These are phyloP conservation scores for Dioszegia crocea DNA, from an alignment of 768 basidiomycete genomes.

Conservation along the genomic window DNA sequence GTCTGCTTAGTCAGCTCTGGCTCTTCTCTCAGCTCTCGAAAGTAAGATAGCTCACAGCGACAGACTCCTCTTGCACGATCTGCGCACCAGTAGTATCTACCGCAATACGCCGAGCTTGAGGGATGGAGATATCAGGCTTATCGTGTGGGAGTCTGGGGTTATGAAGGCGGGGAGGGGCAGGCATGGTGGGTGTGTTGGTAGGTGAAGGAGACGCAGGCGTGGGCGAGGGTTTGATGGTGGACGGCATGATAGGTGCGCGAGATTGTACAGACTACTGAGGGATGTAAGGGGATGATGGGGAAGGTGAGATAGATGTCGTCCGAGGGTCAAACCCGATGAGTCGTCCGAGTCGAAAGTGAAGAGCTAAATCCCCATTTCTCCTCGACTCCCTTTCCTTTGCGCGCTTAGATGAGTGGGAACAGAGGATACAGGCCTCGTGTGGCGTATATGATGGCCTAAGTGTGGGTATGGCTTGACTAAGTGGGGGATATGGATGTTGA, in stretches of 20 bases:
- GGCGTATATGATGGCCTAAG: no score
- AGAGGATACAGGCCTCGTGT: no score
- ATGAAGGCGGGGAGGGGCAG: constrained; percentile 4
- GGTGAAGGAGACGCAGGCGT: not conserved
- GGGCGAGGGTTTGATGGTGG: no score
- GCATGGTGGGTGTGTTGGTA: not conserved
- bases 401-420: no score
- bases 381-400: no score
- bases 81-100: constrained; percentile 92
- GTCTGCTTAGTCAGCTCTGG: constrained; percentile 27
- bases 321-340: not conserved
- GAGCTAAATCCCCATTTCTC: no score
- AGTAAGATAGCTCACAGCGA: constrained; percentile 61
- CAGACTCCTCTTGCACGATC: constrained; percentile 89
- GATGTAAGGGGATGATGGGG: not conserved
- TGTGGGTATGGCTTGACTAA: no score
- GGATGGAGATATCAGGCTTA: constrained; percentile 55
- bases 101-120: constrained; percentile 79
- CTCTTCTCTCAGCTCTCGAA: not conserved
- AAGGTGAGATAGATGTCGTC: not conserved
- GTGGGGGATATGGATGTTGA: no score
- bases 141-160: not conserved
- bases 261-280: no score
- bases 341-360: no score
- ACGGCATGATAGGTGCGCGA: no score